Conservation (phyloP, 371 early-diverging fungal genomes). For the Circinella minor region DNA sequence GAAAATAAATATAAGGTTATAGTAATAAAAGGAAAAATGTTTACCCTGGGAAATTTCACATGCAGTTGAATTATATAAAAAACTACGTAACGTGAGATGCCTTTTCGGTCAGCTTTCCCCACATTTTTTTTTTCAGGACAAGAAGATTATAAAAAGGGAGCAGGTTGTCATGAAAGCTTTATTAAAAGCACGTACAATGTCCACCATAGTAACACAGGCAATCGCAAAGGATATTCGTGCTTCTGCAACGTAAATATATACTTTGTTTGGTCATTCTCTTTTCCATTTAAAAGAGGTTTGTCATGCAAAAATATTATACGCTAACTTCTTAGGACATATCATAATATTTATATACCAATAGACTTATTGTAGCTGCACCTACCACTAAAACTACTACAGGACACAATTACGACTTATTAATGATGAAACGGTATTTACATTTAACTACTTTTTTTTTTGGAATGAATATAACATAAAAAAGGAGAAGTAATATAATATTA, state of each 20-base stretch:
- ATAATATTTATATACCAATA: background rate
- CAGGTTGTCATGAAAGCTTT: background rate
- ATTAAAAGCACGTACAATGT: background rate
- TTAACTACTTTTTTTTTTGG: background rate
- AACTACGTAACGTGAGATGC: slow-evolving; percentile 5
- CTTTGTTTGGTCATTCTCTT: background rate
- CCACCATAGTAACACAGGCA: slow-evolving; percentile 5
- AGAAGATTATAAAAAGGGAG: background rate
- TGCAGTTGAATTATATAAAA: background rate
- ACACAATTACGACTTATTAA: slow-evolving; percentile 56
- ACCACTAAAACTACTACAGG: slow-evolving; percentile 45
- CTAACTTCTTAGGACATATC: too few species aligned
- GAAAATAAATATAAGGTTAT: background rate
- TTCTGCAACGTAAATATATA: slow-evolving; percentile 30
- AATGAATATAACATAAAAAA: background rate
- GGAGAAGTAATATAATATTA: background rate
- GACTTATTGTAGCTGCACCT: slow-evolving; percentile 50
- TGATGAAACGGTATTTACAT: slow-evolving; percentile 58
- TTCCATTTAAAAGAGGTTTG: background rate
- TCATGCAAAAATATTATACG: too few species aligned
- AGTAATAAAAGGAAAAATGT: background rate
- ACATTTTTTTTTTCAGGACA: background rate
- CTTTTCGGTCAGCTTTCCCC: background rate
- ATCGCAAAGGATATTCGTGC: slow-evolving; percentile 27
- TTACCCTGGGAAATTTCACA: background rate